Percentiles rank a stretch among this genome's conserved stretches.
Conservation (phyloP, 2,329 filamentous ascomycete species). For the Knufia fluminis region DNA sequence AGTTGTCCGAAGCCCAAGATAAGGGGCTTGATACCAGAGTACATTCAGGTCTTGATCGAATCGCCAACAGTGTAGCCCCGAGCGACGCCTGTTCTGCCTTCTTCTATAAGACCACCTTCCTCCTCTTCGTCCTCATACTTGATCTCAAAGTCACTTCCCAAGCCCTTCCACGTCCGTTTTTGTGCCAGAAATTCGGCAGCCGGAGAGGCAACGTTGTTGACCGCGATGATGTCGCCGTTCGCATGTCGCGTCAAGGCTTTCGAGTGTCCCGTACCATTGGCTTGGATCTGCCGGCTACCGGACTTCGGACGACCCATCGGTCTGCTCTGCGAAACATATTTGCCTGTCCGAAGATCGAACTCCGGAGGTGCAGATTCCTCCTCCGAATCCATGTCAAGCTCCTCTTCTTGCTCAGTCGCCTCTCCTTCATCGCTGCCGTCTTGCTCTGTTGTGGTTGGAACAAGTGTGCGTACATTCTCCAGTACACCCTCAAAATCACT, state of each 20-base stretch:
- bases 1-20: not conserved
- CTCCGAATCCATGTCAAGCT: conserved; percentile 61
- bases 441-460: conserved; percentile 5
- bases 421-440: conserved; percentile 23
- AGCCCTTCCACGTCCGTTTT: conserved; percentile 78
- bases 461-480: conserved; percentile 23
- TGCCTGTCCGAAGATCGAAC: conserved; percentile 83
- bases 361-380: conserved; percentile 65
- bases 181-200: conserved; percentile 79
- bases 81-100: conserved; percentile 80
- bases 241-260: conserved; percentile 54
- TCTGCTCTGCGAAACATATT: conserved; percentile 63
- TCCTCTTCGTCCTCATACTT: conserved; percentile 44
- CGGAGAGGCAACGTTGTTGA: conserved; percentile 82
- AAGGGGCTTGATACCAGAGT: too few species aligned
- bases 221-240: conserved; percentile 61
- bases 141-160: conserved; percentile 74
- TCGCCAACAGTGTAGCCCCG: conserved; percentile 71
- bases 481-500: conserved; percentile 70
- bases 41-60: conserved; percentile 2
- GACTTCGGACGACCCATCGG: conserved; percentile 31
- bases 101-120: conserved; percentile 60
- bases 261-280: conserved; percentile 18
- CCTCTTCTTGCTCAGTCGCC: conserved; percentile 29
- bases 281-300: conserved; percentile 12